Evolutionary conservation across 805 yeast species (phyloP).

Genomic region (Ogataea dorogensis): DNA sequence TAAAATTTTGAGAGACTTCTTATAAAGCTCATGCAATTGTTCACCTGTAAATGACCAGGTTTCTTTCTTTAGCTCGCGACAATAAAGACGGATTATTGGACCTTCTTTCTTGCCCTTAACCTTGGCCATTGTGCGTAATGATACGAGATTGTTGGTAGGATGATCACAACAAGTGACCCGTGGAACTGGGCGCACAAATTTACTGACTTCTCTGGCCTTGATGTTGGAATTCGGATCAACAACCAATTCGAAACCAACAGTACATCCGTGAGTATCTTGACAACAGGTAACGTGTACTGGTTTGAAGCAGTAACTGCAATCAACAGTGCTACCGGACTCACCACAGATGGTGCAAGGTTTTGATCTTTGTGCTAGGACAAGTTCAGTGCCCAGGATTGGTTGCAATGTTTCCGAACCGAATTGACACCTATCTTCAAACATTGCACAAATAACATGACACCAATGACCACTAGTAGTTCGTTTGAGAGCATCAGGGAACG

Average conservation of each 20-base stretch:
- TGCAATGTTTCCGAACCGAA: constrained; percentile 45
- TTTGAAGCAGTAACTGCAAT: constrained; percentile 46
- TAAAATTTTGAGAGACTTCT: constrained; percentile 2
- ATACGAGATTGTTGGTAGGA: constrained; percentile 21
- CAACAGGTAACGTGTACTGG: constrained; percentile 59
- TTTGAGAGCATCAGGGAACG: constrained; percentile 64
- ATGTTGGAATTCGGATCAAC: constrained; percentile 20
- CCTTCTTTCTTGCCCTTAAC: constrained; percentile 27
- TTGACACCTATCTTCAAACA: constrained; percentile 46
- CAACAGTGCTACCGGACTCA: constrained; percentile 48
- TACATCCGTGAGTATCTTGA: constrained; percentile 42
- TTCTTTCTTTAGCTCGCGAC: constrained; percentile 34
- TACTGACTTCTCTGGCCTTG: constrained; percentile 23
- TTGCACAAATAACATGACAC: constrained; percentile 75
- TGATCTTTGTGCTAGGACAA: constrained; percentile 32
- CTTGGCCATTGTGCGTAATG: constrained; percentile 34
- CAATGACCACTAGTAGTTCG: constrained; percentile 67
- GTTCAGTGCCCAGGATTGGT: constrained; percentile 43
- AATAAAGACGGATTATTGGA: constrained; percentile 42
- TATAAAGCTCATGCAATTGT: constrained; percentile 12
- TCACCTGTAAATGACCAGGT: constrained; percentile 8
- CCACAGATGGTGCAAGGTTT: constrained; percentile 46
- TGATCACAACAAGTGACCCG: constrained; percentile 45
- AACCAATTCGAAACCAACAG: constrained; percentile 52
- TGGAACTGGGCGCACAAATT: constrained; percentile 44